Percentiles rank a stretch among this genome's conserved stretches.
Conservation (phyloP, 176 grass and related monocot species). For the Guadua angustifolia region DNA sequence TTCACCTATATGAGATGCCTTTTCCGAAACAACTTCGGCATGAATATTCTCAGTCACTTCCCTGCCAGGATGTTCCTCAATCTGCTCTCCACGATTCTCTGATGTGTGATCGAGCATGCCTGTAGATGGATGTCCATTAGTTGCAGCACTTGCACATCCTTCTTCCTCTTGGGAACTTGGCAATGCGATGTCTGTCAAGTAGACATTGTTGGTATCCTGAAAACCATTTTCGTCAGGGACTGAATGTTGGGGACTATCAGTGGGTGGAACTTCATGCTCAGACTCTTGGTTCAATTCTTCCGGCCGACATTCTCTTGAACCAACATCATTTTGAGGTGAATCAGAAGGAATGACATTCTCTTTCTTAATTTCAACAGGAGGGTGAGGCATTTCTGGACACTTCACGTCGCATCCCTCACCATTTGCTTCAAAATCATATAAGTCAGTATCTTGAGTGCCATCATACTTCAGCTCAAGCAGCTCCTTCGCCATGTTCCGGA, state of each 20-base stretch:
- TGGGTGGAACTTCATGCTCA: slow-evolving; percentile 39
- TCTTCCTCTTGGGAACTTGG: slow-evolving; percentile 41
- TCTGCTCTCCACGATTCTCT: slow-evolving; percentile 29
- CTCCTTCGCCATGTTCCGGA: slow-evolving; percentile 64
- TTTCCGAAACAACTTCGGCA: slow-evolving; percentile 37
- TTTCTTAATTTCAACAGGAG: slow-evolving; percentile 41
- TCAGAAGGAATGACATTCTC: slow-evolving; percentile 38
- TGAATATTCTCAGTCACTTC: slow-evolving; percentile 12
- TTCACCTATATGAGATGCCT: slow-evolving; percentile 37
- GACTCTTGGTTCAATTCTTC: slow-evolving; percentile 50
- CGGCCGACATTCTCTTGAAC: slow-evolving; percentile 39
- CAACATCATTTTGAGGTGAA: slow-evolving; percentile 48
- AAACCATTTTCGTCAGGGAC: slow-evolving; percentile 46
- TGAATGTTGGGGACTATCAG: slow-evolving; percentile 53
- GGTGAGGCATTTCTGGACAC: slow-evolving; percentile 34
- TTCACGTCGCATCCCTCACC: slow-evolving; percentile 47
- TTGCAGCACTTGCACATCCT: slow-evolving; percentile 13
- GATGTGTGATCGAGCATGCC: slow-evolving; percentile 4
- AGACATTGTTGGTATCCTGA: slow-evolving; percentile 38
- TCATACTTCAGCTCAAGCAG: slow-evolving; percentile 77
- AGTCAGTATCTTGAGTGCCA: slow-evolving; percentile 50
- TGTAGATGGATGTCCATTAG: slow-evolving; percentile 10
- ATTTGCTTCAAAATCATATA: slow-evolving; percentile 61
- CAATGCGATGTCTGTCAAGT: slow-evolving; percentile 33
- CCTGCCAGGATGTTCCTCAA: neutral